Conservation (phyloP, 1,139 yeast species). For the Yamadazyma dushanensis region DNA sequence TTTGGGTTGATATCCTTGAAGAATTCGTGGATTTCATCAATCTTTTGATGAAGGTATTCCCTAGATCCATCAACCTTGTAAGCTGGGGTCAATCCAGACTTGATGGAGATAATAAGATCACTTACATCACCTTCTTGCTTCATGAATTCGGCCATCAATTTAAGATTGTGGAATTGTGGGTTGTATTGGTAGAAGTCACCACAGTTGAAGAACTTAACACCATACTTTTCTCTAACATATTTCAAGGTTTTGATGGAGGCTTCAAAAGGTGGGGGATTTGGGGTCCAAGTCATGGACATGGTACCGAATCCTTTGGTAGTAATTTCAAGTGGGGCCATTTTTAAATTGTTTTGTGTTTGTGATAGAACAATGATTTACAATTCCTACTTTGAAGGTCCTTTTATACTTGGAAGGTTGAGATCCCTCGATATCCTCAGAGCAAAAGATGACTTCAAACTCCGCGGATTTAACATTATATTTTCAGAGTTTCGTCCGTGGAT, state of each 20-base stretch:
- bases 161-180: conserved; percentile 7
- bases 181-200: conserved; percentile 73
- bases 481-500: too few species aligned
- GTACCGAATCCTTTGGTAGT: conserved; percentile 53
- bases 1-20: conserved; percentile 32
- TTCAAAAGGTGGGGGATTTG: conserved; percentile 44
- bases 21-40: conserved; percentile 45
- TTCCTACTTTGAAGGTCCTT: too few species aligned
- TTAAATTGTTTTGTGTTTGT: not conserved
- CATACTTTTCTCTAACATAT: conserved; percentile 42
- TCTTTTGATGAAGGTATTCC: conserved; percentile 46
- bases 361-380: too few species aligned
- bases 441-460: too few species aligned
- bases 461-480: too few species aligned
- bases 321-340: conserved; percentile 16
- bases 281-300: conserved; percentile 62
- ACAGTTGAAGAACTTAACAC: conserved; percentile 60
- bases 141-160: conserved; percentile 6
- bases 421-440: too few species aligned
- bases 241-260: conserved; percentile 48
- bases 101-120: conserved; percentile 56
- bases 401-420: too few species aligned
- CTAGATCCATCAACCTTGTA: conserved; percentile 49
- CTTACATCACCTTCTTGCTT: conserved; percentile 17
- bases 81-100: conserved; percentile 27